These are phyloP conservation scores for Yarrowia sp. DNA, from an alignment of 805 yeast species.

Conservation along the genomic window DNA sequence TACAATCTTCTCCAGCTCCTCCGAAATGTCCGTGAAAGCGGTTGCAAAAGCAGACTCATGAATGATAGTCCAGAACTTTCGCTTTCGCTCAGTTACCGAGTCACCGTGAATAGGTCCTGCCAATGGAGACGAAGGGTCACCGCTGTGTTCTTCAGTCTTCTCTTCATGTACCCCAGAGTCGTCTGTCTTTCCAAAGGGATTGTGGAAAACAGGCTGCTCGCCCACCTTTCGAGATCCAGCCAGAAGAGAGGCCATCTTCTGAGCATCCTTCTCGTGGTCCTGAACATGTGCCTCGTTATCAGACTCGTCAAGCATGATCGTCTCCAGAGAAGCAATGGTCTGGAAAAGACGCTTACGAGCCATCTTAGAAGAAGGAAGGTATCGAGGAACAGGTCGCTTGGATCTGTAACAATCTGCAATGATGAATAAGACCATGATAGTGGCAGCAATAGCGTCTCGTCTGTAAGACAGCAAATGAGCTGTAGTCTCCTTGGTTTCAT, in stretches of 20 bases:
- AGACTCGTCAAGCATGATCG: conserved; percentile 15
- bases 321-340: conserved; percentile 50
- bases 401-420: conserved; percentile 55
- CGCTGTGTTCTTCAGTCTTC: neutral
- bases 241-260: conserved; percentile 18
- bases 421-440: conserved; percentile 54
- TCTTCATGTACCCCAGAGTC: conserved; percentile 9
- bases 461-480: conserved; percentile 54
- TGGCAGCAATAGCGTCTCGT: conserved; percentile 58
- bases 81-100: conserved; percentile 33
- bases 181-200: conserved; percentile 22
- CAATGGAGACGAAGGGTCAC: neutral
- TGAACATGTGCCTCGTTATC: conserved; percentile 18
- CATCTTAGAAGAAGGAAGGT: conserved; percentile 56
- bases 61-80: conserved; percentile 56
- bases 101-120: conserved; percentile 7
- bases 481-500: conserved; percentile 52
- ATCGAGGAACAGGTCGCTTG: conserved; percentile 53
- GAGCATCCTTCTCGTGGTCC: conserved; percentile 16
- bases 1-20: conserved; percentile 53
- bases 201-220: conserved; percentile 23
- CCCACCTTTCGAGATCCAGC: conserved; percentile 37
- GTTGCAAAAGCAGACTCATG: conserved; percentile 60
- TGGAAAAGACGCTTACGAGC: conserved; percentile 56
- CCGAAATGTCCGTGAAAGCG: conserved; percentile 57